Evolutionary conservation across 257 asterid genomes (phyloP).

Genomic region (Petunia axillaris): DNA sequence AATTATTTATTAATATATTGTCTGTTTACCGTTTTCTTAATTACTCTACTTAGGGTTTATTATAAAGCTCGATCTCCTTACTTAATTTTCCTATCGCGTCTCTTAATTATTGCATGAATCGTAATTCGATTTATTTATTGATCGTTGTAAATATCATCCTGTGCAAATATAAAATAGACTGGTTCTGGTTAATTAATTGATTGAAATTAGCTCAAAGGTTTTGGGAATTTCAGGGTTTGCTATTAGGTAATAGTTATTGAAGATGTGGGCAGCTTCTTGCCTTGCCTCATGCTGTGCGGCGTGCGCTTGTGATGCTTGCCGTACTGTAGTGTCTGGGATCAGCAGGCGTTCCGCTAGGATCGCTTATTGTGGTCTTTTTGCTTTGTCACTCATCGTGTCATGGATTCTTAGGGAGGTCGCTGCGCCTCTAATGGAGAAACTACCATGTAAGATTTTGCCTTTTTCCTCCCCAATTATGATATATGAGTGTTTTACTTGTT

Average conservation of each 20-base stretch:
- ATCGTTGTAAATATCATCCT: not conserved
- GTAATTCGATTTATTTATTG: not conserved
- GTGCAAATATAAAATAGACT: not conserved
- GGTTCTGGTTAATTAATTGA: not conserved
- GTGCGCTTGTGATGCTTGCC: conserved; percentile 84
- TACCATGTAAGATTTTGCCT: conserved; percentile 60
- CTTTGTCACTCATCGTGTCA: conserved; percentile 71
- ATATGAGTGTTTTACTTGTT: not conserved
- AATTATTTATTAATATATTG: not conserved
- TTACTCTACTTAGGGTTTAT: not conserved
- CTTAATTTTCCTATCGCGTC: not conserved
- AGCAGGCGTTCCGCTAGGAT: conserved; percentile 87
- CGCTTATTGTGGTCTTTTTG: conserved; percentile 87
- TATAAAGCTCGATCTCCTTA: not conserved
- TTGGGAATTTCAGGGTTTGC: conserved; percentile 12
- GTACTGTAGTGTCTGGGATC: conserved; percentile 76
- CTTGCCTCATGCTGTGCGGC: conserved; percentile 87
- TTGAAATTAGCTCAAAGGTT: not conserved
- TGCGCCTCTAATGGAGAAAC: conserved; percentile 84
- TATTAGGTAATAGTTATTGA: conserved; percentile 22
- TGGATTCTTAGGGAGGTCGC: conserved; percentile 95
- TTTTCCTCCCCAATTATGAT: not conserved
- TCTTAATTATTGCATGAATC: not conserved
- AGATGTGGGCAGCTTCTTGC: conserved; percentile 93
- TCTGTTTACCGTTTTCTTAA: not conserved